Base-by-base conservation (phyloP, 768 basidiomycete genomes). In the Auriscalpium orientale region DNA sequence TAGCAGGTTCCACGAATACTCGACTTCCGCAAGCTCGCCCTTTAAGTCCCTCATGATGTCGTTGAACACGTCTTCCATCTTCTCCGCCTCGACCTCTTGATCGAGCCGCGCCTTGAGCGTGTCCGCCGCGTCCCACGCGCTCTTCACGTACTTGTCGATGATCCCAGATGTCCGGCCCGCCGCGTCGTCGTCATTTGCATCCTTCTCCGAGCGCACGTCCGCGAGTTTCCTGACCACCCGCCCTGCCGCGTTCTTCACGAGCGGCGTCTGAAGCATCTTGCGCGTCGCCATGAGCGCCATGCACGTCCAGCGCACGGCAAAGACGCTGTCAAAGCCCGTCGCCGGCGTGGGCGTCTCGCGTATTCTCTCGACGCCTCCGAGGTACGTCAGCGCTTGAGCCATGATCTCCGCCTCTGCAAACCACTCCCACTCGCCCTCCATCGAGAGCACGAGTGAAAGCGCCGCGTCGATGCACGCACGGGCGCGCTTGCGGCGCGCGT, bases 281-380 rank as follows among this genome's bases (percentile, higher is more conserved):
- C 49, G 54, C 11, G 46, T 51, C n/a, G 53, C 40, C 40, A 60
- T 50, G 16, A 60, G 45, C 3, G 56, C 46, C 58, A 60, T 60
- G 38, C 58, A 60, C 37, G 45, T 60, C 58, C 58, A 54, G 21
- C 56, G 51, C n/a, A 36, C 49, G 0, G 51, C 40, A 18, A 61
- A 61, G n/a, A 53, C 48, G 21, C 37, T 21, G 15, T 61, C 54
- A 44, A 43, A 46, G 34, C 45, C 53, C 1, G 36, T 44, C 21
- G 35, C 8, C 36, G 35, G 53, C 13, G 12, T 35, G 16, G 47
- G 36, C 47, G 36, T 21, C 8, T 40, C 46, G 6, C 15, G 36
- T 33, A 49, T 36, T 22, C 34, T 22, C 53, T 58, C 54, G 37
- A 28, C 46, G 13, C 20, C 36, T 8, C 56, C 56, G 9, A 55